Conservation (phyloP, 1,284 basidiomycete species). For the Heterobasidion parviporum region DNA sequence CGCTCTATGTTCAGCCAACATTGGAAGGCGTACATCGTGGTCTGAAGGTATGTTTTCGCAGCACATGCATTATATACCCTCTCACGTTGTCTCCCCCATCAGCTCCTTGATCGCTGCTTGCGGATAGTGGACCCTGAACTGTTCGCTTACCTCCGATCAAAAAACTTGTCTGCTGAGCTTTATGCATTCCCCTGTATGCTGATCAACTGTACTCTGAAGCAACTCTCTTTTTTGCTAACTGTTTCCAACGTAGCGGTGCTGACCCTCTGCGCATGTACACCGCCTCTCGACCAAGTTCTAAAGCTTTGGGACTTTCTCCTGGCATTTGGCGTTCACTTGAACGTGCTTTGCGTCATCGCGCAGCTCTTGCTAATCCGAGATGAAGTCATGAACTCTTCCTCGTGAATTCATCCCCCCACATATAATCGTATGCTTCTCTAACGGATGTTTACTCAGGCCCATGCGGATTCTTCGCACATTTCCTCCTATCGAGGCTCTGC, state of each 20-base stretch:
- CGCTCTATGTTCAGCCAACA: slow-evolving; percentile 92
- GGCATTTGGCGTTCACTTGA: slow-evolving; percentile 93
- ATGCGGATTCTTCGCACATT: slow-evolving; percentile 95
- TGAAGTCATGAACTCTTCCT: slow-evolving; percentile 77
- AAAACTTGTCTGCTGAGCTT: slow-evolving; percentile 95
- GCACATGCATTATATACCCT: not conserved
- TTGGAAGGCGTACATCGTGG: slow-evolving; percentile 92
- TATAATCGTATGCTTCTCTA: not conserved
- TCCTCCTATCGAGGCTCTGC: slow-evolving; percentile 81
- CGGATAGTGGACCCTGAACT: slow-evolving; percentile 86
- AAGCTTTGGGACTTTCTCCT: slow-evolving; percentile 96
- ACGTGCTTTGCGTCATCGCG: slow-evolving; percentile 93
- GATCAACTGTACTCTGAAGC: not conserved
- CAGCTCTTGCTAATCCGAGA: slow-evolving; percentile 87
- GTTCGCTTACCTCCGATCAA: slow-evolving; percentile 74
- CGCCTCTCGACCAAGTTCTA: slow-evolving; percentile 89
- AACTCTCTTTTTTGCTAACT: not conserved
- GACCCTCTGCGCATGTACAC: slow-evolving; percentile 94
- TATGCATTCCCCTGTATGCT: slow-evolving; percentile 94
- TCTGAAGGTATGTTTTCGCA: slow-evolving; percentile 60
- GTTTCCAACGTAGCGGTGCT: slow-evolving; percentile 60
- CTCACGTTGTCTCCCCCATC: slow-evolving; percentile 2
- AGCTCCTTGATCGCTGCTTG: slow-evolving; percentile 90
- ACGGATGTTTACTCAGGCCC: slow-evolving; percentile 46
- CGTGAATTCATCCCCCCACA: slow-evolving; percentile 39